A percentile compares a stretch with the other conserved stretches of the same genome.
These are phyloP conservation scores for Ascomycota sp. DNA, from an alignment of 2,329 filamentous ascomycete species.

Conservation along the genomic window DNA sequence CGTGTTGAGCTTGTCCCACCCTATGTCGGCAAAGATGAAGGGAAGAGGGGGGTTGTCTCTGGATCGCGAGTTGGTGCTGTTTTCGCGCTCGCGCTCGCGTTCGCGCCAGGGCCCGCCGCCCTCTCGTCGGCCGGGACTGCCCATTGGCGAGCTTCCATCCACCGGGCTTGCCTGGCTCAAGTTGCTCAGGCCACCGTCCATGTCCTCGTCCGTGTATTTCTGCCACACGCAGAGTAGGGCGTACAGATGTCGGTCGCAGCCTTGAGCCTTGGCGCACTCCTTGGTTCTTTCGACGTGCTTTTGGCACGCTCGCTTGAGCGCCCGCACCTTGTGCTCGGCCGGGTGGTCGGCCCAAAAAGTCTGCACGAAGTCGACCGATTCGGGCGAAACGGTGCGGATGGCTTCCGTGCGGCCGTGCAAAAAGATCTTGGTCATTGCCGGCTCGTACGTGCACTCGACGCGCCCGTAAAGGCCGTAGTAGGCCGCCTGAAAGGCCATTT, in stretches of 20 bases:
- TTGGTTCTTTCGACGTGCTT: conserved; percentile 61
- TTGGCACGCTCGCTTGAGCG: conserved; percentile 61
- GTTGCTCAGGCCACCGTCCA: conserved; percentile 28
- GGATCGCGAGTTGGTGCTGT: conserved; percentile 30
- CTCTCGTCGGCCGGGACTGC: conserved; percentile 23
- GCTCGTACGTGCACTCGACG: conserved; percentile 88
- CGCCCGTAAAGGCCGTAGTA: conserved; percentile 93
- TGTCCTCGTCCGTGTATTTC: conserved; percentile 49
- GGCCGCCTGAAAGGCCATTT: conserved; percentile 96
- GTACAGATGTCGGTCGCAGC: conserved; percentile 82
- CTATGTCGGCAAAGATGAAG: conserved; percentile 61
- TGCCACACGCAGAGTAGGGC: conserved; percentile 92
- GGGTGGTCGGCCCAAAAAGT: conserved; percentile 89
- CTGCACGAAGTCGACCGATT: conserved; percentile 71
- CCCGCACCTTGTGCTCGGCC: conserved; percentile 60
- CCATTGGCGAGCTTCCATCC: conserved; percentile 25
- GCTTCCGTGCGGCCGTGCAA: conserved; percentile 89
- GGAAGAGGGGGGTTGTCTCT: conserved; percentile 35
- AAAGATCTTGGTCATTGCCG: conserved; percentile 91
- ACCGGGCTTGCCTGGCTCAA: conserved; percentile 42
- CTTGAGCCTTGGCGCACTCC: conserved; percentile 72
- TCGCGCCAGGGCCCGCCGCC: conserved; percentile 14
- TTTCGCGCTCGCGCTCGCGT: conserved; percentile 26
- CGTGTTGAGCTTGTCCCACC: conserved; percentile 88
- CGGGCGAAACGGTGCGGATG: conserved; percentile 62